phyloP scores from a whole-genome alignment of 2,329 filamentous ascomycete genomes.

The Amylocarpus encephaloides region DNA sequence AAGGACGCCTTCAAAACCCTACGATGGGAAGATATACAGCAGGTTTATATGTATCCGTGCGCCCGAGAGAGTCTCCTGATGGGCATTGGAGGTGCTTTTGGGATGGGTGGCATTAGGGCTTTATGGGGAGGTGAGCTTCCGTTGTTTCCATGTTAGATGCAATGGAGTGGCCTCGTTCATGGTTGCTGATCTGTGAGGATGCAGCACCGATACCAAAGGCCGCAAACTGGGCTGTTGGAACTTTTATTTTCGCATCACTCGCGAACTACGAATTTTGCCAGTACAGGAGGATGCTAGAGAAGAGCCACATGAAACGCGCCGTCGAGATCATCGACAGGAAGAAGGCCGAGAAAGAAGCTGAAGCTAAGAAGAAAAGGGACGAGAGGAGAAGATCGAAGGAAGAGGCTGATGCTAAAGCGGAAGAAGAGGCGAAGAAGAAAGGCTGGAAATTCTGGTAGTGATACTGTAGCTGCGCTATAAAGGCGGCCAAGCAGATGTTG shows the following conservation, averaged over 20 bases:
- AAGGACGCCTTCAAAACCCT: conserved; percentile 61
- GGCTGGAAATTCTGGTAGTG: conserved; percentile 32
- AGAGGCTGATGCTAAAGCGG: conserved; percentile 34
- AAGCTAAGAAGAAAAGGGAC: conserved; percentile 35
- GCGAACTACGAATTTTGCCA: conserved; percentile 81
- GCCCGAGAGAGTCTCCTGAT: conserved; percentile 75
- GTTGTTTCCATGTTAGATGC: neutral
- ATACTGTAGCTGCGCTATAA: neutral
- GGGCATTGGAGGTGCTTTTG: conserved; percentile 75
- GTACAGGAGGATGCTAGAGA: conserved; percentile 65
- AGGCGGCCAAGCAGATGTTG: no score
- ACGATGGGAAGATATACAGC: conserved; percentile 60
- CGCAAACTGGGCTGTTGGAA: conserved; percentile 79
- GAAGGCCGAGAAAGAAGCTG: conserved; percentile 55
- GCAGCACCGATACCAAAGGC: conserved; percentile 56
- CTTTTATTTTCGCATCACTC: conserved; percentile 64
- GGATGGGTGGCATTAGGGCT: conserved; percentile 65
- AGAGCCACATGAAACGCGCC: conserved; percentile 75
- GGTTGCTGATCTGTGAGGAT: neutral
- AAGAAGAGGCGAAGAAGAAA: conserved; percentile 24
- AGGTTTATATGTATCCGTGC: conserved; percentile 74
- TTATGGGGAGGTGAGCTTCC: conserved; percentile 61
- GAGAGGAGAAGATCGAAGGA: conserved; percentile 39
- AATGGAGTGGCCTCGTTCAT: no score
- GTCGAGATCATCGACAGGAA: conserved; percentile 76